Percentiles rank a stretch among this genome's conserved stretches.
Conservation (phyloP, 108 stramenopile genomes). For the Cyclotella sp. region DNA sequence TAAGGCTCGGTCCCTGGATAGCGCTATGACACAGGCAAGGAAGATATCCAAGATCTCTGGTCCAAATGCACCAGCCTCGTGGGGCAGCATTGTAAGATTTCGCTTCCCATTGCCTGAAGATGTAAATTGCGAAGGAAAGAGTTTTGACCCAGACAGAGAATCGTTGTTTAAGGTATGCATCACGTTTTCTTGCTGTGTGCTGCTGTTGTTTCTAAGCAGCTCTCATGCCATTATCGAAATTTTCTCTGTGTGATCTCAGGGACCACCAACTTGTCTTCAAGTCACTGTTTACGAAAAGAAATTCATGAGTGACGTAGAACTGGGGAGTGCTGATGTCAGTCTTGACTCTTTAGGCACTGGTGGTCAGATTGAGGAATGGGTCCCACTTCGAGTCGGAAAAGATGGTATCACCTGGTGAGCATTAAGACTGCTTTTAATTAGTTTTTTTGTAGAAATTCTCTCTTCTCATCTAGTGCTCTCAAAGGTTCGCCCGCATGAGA, state of each 20-base stretch:
- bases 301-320: constrained; percentile 79
- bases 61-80: constrained; percentile 89
- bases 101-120: constrained; percentile 87
- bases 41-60: constrained; percentile 85
- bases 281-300: constrained; percentile 90
- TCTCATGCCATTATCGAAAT: background rate
- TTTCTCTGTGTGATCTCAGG: constrained; percentile 18
- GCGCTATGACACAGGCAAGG: constrained; percentile 69
- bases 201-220: background rate
- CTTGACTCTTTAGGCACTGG: constrained; percentile 75
- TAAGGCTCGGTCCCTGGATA: constrained; percentile 81
- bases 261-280: constrained; percentile 83
- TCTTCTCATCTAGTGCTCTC: background rate
- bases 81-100: constrained; percentile 87
- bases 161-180: constrained; percentile 68
- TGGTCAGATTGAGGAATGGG: constrained; percentile 91
- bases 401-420: constrained; percentile 81
- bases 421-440: background rate
- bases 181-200: background rate
- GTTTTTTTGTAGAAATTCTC: background rate
- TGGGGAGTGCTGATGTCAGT: constrained; percentile 83
- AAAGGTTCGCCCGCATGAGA: constrained; percentile 77
- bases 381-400: constrained; percentile 78
- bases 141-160: constrained; percentile 79
- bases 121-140: constrained; percentile 72